Conservation (phyloP, 768 basidiomycete genomes). For the Mycena olivaceomarginata region DNA sequence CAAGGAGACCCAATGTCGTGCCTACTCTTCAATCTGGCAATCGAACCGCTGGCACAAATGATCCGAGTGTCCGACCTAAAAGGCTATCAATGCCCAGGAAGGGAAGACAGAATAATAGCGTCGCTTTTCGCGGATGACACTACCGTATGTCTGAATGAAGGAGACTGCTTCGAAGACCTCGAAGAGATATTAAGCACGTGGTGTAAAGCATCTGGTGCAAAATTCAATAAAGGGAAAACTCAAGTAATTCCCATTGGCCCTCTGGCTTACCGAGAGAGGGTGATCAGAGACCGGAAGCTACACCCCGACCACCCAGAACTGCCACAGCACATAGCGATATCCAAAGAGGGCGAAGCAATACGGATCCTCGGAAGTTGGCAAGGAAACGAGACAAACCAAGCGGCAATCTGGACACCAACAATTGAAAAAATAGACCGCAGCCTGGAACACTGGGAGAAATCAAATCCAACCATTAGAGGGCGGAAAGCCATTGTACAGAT, state of each 20-base stretch:
- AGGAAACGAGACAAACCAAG: slow-evolving; percentile 44
- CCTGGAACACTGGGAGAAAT: slow-evolving; percentile 37
- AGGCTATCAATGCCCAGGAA: too few relatives aligned
- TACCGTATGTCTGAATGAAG: too few relatives aligned
- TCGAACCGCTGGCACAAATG: too few relatives aligned
- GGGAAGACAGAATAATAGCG: too few relatives aligned
- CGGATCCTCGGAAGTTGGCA: slow-evolving; percentile 47
- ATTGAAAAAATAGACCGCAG: slow-evolving; percentile 46
- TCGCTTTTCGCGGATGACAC: too few relatives aligned
- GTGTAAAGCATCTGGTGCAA: too few relatives aligned
- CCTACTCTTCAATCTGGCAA: too few relatives aligned
- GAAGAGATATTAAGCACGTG: too few relatives aligned
- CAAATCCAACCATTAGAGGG: slow-evolving; percentile 43
- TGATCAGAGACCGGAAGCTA: background rate
- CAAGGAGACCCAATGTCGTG: too few relatives aligned
- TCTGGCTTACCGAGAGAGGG: background rate
- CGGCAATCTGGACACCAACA: slow-evolving; percentile 37
- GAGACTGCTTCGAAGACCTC: too few relatives aligned
- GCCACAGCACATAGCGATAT: slow-evolving; percentile 30
- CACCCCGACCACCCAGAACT: slow-evolving; percentile 3
- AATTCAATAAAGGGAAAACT: slow-evolving; percentile 53
- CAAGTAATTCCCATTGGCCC: slow-evolving; percentile 24
- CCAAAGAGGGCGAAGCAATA: slow-evolving; percentile 38
- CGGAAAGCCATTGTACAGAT: slow-evolving; percentile 50
- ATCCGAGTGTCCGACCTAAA: too few relatives aligned